phyloP scores from a whole-genome alignment of 768 basidiomycete genomes.

The Lentinula sp. region DNA sequence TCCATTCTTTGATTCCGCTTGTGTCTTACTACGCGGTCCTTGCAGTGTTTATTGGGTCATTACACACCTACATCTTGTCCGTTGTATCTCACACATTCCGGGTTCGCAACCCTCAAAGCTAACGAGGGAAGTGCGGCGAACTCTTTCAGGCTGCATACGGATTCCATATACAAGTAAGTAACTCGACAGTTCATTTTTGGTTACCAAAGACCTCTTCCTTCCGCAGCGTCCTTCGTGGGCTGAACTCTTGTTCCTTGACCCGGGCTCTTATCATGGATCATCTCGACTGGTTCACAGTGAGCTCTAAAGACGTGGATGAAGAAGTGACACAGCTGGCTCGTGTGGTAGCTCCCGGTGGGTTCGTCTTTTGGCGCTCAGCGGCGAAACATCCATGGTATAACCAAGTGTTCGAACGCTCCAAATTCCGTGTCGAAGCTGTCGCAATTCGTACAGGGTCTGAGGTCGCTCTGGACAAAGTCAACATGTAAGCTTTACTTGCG shows the following conservation, averaged over 20 bases:
- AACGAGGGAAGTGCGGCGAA: slow-evolving; percentile 39
- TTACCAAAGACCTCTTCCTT: not conserved
- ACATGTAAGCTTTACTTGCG: slow-evolving; percentile 43
- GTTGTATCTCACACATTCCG: slow-evolving; percentile 53
- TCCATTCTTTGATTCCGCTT: not conserved
- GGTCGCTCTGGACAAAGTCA: slow-evolving; percentile 58
- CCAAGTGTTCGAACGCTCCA: slow-evolving; percentile 44
- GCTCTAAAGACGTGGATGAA: slow-evolving; percentile 38
- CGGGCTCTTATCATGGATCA: slow-evolving; percentile 71
- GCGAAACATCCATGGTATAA: slow-evolving; percentile 64
- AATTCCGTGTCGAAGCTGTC: slow-evolving; percentile 48
- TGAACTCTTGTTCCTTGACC: slow-evolving; percentile 39
- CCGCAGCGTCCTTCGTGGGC: slow-evolving; percentile 25
- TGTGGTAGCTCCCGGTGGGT: slow-evolving; percentile 52
- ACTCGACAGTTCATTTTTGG: not conserved
- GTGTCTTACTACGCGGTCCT: not conserved
- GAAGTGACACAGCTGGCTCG: slow-evolving; percentile 52
- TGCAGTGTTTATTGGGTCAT: slow-evolving; percentile 36
- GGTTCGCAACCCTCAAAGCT: slow-evolving; percentile 50
- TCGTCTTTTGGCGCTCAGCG: slow-evolving; percentile 63
- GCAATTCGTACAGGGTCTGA: slow-evolving; percentile 43
- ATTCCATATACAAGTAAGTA: slow-evolving; percentile 59
- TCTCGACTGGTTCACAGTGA: slow-evolving; percentile 53
- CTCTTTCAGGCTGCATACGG: slow-evolving; percentile 65
- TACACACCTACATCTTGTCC: slow-evolving; percentile 59